Base-by-base conservation (phyloP, 140 eudicot species). In the Ambrosia hybrid region DNA sequence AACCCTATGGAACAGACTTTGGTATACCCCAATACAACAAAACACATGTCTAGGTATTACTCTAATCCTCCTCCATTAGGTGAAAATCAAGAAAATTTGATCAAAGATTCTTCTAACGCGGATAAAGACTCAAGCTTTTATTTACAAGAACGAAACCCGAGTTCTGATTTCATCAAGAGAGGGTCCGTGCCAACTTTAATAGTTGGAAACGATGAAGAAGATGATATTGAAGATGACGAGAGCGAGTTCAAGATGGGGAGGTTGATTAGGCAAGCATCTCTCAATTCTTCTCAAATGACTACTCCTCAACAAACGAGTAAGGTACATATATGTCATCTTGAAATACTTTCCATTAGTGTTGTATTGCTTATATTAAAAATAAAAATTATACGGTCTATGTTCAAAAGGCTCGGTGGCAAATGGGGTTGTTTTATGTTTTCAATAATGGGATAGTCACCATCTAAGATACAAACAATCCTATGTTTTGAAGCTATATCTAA, bases 181-280 rank as follows among this genome's bases (percentile, higher is more conserved):
- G 62, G 79, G 21, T 79, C 79, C 9, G 10, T 71, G 74, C 82
- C 82, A 16, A 26, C 55, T 71, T 37, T 62, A 8, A 36, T 62
- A 15, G 30, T 36, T 8, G 71, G 70, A 21, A 59, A 64, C 8
- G 71, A 74, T 21, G 83, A 43, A 34, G 79, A 65, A 26, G 68
- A 74, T 7, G 87, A 83, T 14, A 66, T 80, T 5, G 85, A 84
- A 43, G 96, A 86, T 67, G 87, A 81, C 26, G 96, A 88, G 71
- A 85, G 80, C 45, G 96, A 88, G 55, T 88, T 88, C 70, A 74
- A 72, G 41, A 81, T 87, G 95, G 89, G 95, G n/a, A 87, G 86
- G 63, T 76, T 90, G 85, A 87, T 85, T 58, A 72, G 95, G 82
- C 91, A 86, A 85, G 95, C 97, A 3, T 89, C 98, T 14, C 70